A percentile compares a stretch with the other conserved stretches of the same genome.
Conservation (phyloP, 2,329 filamentous ascomycete species). For the Alternaria viburni region DNA sequence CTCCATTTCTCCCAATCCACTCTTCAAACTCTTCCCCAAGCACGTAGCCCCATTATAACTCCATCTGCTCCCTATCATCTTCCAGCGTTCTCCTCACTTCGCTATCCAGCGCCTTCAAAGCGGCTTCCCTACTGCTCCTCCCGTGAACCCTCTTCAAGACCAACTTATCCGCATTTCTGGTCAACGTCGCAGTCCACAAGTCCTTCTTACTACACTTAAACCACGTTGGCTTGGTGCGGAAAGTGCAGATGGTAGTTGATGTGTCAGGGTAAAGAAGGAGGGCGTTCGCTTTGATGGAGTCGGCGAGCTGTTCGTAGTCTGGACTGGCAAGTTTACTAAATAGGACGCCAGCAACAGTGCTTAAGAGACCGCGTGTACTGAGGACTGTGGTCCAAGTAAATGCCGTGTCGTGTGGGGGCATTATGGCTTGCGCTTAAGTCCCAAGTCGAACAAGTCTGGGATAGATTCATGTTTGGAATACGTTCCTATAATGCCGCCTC, state of each 20-base stretch:
- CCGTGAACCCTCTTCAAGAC: not conserved
- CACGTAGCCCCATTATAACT: not conserved
- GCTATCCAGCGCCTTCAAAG: not conserved
- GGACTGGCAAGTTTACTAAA: not conserved
- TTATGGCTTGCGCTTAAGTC: rapidly evolving
- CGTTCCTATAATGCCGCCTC: not conserved
- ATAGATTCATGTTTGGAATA: too few relatives aligned
- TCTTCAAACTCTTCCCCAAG: not conserved
- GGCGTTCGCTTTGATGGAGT: not conserved
- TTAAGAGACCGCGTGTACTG: not conserved
- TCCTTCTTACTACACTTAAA: not conserved
- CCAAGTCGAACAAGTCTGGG: too few relatives aligned
- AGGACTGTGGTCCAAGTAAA: not conserved
- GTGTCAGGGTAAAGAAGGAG: not conserved
- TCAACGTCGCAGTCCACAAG: not conserved
- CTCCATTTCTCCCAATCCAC: not conserved
- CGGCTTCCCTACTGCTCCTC: not conserved
- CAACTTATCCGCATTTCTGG: not conserved
- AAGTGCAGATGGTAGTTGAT: not conserved
- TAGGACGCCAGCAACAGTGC: not conserved
- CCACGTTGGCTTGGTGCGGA: not conserved
- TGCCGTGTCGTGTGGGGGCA: not conserved
- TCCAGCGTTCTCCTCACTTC: not conserved
- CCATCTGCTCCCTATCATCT: not conserved
- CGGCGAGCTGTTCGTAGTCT: not conserved